phyloP scores from a whole-genome alignment of 2,329 filamentous ascomycete genomes.

The Aspergillus sp. region DNA sequence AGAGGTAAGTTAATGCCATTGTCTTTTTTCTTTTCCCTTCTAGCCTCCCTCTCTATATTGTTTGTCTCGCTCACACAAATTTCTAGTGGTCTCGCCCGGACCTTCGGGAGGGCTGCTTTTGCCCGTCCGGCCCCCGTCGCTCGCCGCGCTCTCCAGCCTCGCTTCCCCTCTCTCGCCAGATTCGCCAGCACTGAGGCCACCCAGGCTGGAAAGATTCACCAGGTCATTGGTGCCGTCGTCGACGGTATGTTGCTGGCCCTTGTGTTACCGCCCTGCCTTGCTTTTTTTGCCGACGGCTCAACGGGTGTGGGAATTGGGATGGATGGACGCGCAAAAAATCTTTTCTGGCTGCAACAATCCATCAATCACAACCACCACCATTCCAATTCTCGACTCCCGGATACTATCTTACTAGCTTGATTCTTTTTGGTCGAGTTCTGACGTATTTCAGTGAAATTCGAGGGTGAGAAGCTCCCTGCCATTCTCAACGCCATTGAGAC shows the following conservation, averaged over 20 bases:
- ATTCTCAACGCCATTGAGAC: slow-evolving; percentile 97
- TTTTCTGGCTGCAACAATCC: slow-evolving; percentile 25
- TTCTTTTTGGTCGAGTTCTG: slow-evolving; percentile 20
- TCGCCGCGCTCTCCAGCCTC: slow-evolving; percentile 51
- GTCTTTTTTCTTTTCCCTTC: slow-evolving; percentile 10
- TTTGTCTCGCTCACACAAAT: slow-evolving; percentile 25
- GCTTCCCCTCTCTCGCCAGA: slow-evolving; percentile 54
- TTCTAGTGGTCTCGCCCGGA: slow-evolving; percentile 58
- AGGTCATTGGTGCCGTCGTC: slow-evolving; percentile 98
- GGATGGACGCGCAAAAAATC: slow-evolving; percentile 34
- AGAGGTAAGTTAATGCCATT: slow-evolving; percentile 46
- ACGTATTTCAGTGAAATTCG: slow-evolving; percentile 76
- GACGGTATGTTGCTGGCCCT: slow-evolving; percentile 63
- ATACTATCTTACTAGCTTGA: neutral
- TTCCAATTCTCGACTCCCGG: slow-evolving; percentile 8
- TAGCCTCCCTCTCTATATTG: slow-evolving; percentile 6
- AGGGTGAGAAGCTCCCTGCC: slow-evolving; percentile 81
- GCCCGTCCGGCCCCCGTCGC: slow-evolving; percentile 49
- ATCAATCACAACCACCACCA: slow-evolving; percentile 18
- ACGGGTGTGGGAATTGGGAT: no score
- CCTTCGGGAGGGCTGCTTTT: slow-evolving; percentile 55
- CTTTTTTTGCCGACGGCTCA: neutral
- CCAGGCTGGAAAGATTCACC: slow-evolving; percentile 58
- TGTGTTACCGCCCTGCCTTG: slow-evolving; percentile 11
- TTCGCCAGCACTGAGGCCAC: slow-evolving; percentile 55